Evolutionary conservation across 306 rosid species (phyloP), one percentile per base, ranked within the genome.

Genomic region (Ochetophila trinervis): DNA sequence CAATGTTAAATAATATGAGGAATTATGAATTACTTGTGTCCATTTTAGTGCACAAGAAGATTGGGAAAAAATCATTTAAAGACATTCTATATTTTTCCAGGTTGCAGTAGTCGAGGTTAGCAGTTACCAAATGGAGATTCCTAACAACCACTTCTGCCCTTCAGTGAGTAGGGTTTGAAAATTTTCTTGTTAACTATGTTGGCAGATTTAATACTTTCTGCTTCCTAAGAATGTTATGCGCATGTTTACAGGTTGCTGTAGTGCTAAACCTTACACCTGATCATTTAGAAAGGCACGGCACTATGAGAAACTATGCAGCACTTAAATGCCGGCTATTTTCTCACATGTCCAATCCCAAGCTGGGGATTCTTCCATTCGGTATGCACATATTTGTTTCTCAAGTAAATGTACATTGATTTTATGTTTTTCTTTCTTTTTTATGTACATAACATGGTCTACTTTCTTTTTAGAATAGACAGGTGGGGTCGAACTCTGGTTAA

Each of bases 221-320:
- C 5, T 9, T 18, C 27, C 22, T 9, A 10, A 11, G 19, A 21
- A 50, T 52, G 35, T 8, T 20, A 4, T 42, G 48, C 22, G 70
- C 54, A 17, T 32, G 23, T 57, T 64, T 69, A 52, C 16, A 76
- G 75, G 80, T 76, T 58, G 23, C 75, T 19, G 75, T 58, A 27
- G 71, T 76, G 62, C 61, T 76, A 64, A 76, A 76, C 68, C 75
- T 76, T 51, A 69, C 80, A 34, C 75, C 75, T 55, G 80, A 76
- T 69, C 80, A 76, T 76, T 64, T 76, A 61, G 75, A 51, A n/a
- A 76, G 80, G 67, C 80, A 76, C 50, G 34, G 45, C 56, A 69
- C 75, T 35, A 76, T 76, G 80, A 64, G 32, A 58, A 67, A 64
- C 14, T 76, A 58, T 63, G 80, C 72, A 53, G 30, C 5, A 19